Evolutionary conservation across 805 yeast genomes (phyloP).

Genomic region (Tetrapisispora phaffii): DNA sequence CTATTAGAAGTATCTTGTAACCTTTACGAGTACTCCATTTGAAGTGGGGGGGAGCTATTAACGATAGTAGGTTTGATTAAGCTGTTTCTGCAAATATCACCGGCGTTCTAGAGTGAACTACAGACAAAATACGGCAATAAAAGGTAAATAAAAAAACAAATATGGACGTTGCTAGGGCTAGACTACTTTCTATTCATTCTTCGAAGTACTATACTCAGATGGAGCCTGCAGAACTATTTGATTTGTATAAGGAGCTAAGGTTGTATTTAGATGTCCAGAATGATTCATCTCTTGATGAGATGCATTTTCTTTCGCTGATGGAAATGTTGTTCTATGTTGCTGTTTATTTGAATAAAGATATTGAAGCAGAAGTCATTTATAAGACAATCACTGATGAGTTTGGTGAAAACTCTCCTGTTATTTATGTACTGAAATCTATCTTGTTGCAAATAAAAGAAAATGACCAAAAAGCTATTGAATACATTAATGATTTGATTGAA

Average conservation of each 20-base stretch:
- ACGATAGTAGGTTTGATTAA: no score
- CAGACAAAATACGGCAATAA: background rate
- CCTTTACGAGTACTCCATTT: no score
- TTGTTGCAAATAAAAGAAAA: conserved; percentile 20
- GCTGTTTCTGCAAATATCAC: no score
- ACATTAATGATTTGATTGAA: conserved; percentile 42
- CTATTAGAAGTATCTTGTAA: no score
- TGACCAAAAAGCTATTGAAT: conserved; percentile 28
- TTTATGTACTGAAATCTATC: conserved; percentile 25
- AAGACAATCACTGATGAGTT: conserved; percentile 62
- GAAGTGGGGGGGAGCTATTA: no score
- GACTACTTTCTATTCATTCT: conserved; percentile 40
- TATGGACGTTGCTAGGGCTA: conserved; percentile 28
- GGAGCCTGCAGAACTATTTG: conserved; percentile 34
- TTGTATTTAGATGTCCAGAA: conserved; percentile 13
- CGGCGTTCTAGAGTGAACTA: background rate
- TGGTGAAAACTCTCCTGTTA: conserved; percentile 35
- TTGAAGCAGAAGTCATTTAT: conserved; percentile 58
- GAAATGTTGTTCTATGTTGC: conserved; percentile 66
- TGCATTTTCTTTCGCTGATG: conserved; percentile 45
- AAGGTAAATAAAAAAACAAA: background rate
- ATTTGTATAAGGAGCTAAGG: conserved; percentile 33
- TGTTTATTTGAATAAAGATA: conserved; percentile 52
- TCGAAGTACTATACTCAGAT: conserved; percentile 43
- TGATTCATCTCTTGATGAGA: conserved; percentile 22